Conservation (phyloP, 305 asterid genomes). For the Nicotiana rustica region DNA sequence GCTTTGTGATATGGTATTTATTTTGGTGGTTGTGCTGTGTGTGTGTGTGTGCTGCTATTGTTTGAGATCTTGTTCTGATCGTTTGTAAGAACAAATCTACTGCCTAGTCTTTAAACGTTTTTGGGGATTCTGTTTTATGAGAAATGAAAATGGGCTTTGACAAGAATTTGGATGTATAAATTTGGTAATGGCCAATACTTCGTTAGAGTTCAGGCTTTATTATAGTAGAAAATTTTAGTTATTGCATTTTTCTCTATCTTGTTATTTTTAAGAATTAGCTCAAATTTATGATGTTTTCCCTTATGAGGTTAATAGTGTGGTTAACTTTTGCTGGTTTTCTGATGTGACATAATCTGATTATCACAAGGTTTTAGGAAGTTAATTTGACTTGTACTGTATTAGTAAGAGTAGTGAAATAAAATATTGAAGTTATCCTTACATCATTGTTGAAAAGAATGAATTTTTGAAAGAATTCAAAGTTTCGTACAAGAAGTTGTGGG, state of each 20-base stretch:
- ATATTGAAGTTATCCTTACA: background rate
- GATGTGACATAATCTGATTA: slow-evolving; percentile 18
- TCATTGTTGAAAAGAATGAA: background rate
- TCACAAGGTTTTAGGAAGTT: background rate
- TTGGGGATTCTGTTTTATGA: background rate
- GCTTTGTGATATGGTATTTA: background rate
- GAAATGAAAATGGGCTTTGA: background rate
- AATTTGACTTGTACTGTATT: background rate
- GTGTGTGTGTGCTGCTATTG: background rate
- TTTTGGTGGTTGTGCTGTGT: background rate
- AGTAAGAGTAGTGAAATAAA: background rate
- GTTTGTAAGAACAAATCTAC: background rate
- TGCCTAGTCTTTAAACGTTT: background rate
- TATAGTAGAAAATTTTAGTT: background rate
- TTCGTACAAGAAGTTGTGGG: background rate
- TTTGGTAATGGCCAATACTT: background rate
- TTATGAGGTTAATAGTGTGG: background rate
- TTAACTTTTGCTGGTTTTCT: background rate
- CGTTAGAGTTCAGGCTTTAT: background rate
- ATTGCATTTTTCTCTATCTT: slow-evolving; percentile 10
- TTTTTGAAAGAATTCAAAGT: slow-evolving; percentile 1
- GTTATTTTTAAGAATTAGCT: background rate
- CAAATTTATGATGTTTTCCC: background rate
- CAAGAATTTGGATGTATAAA: background rate
- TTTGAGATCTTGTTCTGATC: slow-evolving; percentile 3